A percentile compares a stretch with the other conserved stretches of the same genome.
Evolutionary conservation across 306 rosid species (phyloP).

Genomic region (Pterocarpus macrocarpus): DNA sequence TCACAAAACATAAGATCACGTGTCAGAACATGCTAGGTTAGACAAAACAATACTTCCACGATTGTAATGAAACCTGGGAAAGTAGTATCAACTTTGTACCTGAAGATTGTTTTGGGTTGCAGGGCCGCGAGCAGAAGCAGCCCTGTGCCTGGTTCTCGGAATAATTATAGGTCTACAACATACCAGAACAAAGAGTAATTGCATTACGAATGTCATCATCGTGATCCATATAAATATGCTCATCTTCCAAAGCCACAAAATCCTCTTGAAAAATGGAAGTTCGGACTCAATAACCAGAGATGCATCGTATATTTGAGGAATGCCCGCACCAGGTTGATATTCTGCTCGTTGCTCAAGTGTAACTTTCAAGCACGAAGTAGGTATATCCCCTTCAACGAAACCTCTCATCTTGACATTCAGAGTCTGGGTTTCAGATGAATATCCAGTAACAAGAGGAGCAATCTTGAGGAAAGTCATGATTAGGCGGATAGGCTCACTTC

Average conservation of each 20-base stretch:
- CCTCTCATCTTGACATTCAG: slow-evolving; percentile 72
- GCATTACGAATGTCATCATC: slow-evolving; percentile 60
- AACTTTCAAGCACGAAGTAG: slow-evolving; percentile 77
- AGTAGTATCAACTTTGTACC: slow-evolving; percentile 38
- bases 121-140: slow-evolving; percentile 44
- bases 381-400: slow-evolving; percentile 64
- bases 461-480: slow-evolving; percentile 68
- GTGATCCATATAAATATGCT: slow-evolving; percentile 74
- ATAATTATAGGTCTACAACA: slow-evolving; percentile 72
- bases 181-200: slow-evolving; percentile 61
- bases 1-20: slow-evolving; percentile 16
- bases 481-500: slow-evolving; percentile 79
- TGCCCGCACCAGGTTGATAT: slow-evolving; percentile 78
- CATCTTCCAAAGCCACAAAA: slow-evolving; percentile 85
- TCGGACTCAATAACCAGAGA: slow-evolving; percentile 62
- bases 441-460: slow-evolving; percentile 78
- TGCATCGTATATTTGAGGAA: slow-evolving; percentile 86
- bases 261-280: slow-evolving; percentile 69
- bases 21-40: slow-evolving; percentile 25
- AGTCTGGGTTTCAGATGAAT: slow-evolving; percentile 70
- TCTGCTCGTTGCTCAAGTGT: slow-evolving; percentile 81
- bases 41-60: slow-evolving; percentile 38
- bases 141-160: slow-evolving; percentile 65
- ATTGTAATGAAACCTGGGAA: slow-evolving; percentile 19
- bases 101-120: slow-evolving; percentile 33